Evolutionary conservation across 2,329 filamentous ascomycete genomes (phyloP).

Genomic region (Rhinocladiella mackenziei): DNA sequence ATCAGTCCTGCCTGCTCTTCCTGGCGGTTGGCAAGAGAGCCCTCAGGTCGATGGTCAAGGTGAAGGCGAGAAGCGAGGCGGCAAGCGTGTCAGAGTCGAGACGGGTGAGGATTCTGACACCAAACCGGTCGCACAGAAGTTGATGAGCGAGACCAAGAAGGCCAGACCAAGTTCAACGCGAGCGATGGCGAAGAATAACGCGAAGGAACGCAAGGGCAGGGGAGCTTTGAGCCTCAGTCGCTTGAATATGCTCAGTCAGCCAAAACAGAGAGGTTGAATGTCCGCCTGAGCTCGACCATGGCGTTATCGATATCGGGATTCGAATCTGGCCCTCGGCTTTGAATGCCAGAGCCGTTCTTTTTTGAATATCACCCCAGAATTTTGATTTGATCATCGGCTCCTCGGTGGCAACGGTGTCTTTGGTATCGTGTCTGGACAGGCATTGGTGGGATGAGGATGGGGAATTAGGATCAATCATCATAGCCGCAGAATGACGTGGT

Average conservation of each 20-base stretch:
- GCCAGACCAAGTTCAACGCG: constrained; percentile 23
- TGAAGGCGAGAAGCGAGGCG: constrained; percentile 26
- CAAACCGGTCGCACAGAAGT: constrained; percentile 18
- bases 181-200: constrained; percentile 26
- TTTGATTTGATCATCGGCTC: no score
- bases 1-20: constrained; percentile 23
- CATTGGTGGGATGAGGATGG: no score
- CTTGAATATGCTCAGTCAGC: constrained; percentile 46
- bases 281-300: not conserved
- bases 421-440: no score
- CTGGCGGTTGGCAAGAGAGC: constrained; percentile 27
- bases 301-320: not conserved
- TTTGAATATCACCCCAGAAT: not conserved
- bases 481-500: no score
- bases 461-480: no score
- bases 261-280: constrained; percentile 36
- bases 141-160: constrained; percentile 14
- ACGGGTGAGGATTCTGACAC: not conserved
- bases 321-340: no score
- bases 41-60: constrained; percentile 23
- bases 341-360: no score
- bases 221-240: constrained; percentile 42
- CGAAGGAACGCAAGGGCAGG: constrained; percentile 26
- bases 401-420: no score
- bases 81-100: constrained; percentile 17